Percentiles rank a stretch among this genome's conserved stretches.
These are phyloP conservation scores for Rehmannia glutinosa DNA, from an alignment of 257 asterid genomes.

Conservation along the genomic window DNA sequence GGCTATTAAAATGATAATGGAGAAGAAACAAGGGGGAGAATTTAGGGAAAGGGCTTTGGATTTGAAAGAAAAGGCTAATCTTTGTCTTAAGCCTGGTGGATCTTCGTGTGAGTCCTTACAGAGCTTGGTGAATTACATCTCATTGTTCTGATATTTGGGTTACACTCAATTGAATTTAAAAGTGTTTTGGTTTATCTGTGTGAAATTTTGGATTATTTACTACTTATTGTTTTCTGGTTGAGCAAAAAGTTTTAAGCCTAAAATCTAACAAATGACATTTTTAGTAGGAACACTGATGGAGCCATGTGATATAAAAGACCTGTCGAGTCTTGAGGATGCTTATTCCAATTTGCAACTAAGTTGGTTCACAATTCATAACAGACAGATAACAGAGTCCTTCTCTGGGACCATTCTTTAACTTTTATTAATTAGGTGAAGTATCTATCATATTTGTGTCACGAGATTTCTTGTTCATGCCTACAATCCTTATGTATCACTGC, in stretches of 20 bases:
- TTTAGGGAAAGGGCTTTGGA: too few species aligned
- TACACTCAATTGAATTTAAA: background rate
- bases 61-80: too few species aligned
- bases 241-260: background rate
- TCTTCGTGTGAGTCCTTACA: slow-evolving; percentile 29
- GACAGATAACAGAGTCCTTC: background rate
- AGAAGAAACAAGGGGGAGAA: too few species aligned
- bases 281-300: background rate
- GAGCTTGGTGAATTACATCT: slow-evolving; percentile 23
- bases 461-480: too few species aligned
- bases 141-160: slow-evolving; percentile 18
- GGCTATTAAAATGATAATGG: too few species aligned
- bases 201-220: background rate
- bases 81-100: slow-evolving; percentile 28
- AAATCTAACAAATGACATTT: background rate
- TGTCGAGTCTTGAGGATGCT: background rate
- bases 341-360: background rate
- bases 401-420: too few species aligned
- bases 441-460: too few species aligned
- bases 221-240: background rate
- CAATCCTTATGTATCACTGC: too few species aligned
- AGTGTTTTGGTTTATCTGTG: background rate
- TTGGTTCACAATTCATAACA: background rate
- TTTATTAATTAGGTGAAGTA: too few species aligned
- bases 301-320: background rate